A percentile compares a stretch with the other conserved stretches of the same genome.
phyloP scores from a whole-genome alignment of 495 filamentous ascomycete species.

The Aspergillus carlsbadensis region DNA sequence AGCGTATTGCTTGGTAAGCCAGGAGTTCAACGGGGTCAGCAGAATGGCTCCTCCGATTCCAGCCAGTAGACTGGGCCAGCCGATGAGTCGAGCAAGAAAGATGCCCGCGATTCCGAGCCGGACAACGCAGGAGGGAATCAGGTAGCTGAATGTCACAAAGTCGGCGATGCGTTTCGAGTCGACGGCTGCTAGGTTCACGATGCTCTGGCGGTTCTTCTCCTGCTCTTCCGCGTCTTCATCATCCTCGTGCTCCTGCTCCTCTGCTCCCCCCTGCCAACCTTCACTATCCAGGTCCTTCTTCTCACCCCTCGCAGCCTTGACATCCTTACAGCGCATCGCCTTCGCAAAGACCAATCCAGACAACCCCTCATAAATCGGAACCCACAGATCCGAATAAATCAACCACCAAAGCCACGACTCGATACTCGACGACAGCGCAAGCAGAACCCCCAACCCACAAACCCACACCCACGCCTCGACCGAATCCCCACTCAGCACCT shows the following conservation, averaged over 20 bases:
- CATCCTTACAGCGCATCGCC: slow-evolving; percentile 75
- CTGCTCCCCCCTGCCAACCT: background rate
- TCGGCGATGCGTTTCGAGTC: slow-evolving; percentile 74
- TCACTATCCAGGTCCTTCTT: too few relatives aligned
- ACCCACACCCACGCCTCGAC: slow-evolving; percentile 67
- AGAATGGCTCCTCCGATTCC: slow-evolving; percentile 65
- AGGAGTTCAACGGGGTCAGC: slow-evolving; percentile 68
- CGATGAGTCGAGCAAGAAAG: slow-evolving; percentile 69
- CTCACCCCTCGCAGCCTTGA: slow-evolving; percentile 52
- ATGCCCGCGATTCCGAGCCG: slow-evolving; percentile 62
- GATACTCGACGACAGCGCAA: slow-evolving; percentile 54
- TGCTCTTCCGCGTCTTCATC: slow-evolving; percentile 52
- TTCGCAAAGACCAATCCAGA: slow-evolving; percentile 76
- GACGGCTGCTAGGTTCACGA: slow-evolving; percentile 76
- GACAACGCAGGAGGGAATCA: slow-evolving; percentile 56
- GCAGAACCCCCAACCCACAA: slow-evolving; percentile 54
- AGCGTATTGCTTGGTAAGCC: slow-evolving; percentile 64
- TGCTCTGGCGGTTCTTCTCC: slow-evolving; percentile 70
- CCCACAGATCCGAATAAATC: slow-evolving; percentile 58
- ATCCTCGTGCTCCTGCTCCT: slow-evolving; percentile 28
- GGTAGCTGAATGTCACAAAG: slow-evolving; percentile 62
- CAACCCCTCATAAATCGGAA: slow-evolving; percentile 68
- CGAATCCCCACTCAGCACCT: slow-evolving; percentile 30
- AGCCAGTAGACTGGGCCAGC: slow-evolving; percentile 67
- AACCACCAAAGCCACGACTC: slow-evolving; percentile 66